These are phyloP conservation scores for Luzula sylvatica DNA, from an alignment of 176 grass and related monocot species.

Conservation along the genomic window DNA sequence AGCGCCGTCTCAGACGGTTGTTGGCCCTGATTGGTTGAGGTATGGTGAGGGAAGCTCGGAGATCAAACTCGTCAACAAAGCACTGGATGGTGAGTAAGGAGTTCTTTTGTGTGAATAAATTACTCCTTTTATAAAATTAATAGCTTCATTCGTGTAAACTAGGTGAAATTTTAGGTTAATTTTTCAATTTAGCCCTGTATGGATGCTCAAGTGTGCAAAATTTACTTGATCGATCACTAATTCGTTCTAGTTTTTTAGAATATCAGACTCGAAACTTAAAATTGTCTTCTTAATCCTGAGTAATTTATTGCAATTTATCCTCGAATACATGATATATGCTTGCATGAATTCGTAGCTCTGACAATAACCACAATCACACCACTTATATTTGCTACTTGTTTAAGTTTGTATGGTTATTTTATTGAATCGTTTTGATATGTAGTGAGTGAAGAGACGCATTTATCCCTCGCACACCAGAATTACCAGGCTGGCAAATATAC, in stretches of 20 bases:
- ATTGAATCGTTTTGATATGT: slow-evolving; percentile 12
- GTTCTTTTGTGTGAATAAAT: background rate
- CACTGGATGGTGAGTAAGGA: slow-evolving; percentile 29
- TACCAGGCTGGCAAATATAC: slow-evolving; percentile 68
- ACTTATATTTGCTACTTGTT: background rate
- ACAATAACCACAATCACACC: no score
- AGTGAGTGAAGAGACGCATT: slow-evolving; percentile 46
- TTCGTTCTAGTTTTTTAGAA: no score
- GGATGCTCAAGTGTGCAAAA: no score
- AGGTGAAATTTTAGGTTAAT: no score
- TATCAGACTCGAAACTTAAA: no score
- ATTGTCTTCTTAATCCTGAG: no score
- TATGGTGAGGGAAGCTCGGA: slow-evolving; percentile 25
- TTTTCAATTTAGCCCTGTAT: no score
- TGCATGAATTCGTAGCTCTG: no score
- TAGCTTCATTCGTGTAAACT: background rate
- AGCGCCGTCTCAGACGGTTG: slow-evolving; percentile 2
- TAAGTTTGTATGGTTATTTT: slow-evolving; percentile 10
- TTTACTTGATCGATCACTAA: no score
- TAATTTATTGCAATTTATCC: no score
- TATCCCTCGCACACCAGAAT: slow-evolving; percentile 69
- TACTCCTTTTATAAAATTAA: background rate
- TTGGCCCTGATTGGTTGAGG: slow-evolving; percentile 34
- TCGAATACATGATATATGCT: no score
- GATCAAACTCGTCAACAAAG: slow-evolving; percentile 25